Evolutionary conservation across 805 yeast species (phyloP), one percentile per base, ranked within the genome.

Genomic region (Hanseniaspora osmophila): DNA sequence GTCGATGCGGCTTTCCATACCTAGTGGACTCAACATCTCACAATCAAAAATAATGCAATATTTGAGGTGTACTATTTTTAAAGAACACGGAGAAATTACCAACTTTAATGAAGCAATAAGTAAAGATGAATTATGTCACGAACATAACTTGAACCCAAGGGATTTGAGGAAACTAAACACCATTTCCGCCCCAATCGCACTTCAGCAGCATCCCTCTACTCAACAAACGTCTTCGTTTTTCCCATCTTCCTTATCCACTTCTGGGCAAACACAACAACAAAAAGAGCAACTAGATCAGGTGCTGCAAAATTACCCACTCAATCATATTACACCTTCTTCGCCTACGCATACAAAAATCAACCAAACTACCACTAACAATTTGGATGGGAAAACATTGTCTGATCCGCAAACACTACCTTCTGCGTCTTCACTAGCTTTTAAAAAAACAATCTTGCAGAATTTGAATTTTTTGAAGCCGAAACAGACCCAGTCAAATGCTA

Each of bases 141-240:
- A 40, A 22, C 43, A 46, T 27, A 40, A 43, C 13, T 37, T 46
- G 12, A 42, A 42, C 22, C 41, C 48, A 7, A 40, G 48, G 37
- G 48, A 46, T 37, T 29, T 46, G 17, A 35, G 48, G 37, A 46
- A 46, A 38, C 40, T 46, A 15, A 46, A 46, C 41, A 46, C 46
- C 3, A 40, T 43, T 12, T 16, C 46, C 1, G 44, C 41, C 11
- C 29, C 38, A 32, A 32, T 35, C 5, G 38, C 38, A 35, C n/a
- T 32, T 11, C 38, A 35, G 38, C 38, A n/a, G 38, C 18, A n/a
- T 13, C 38, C 10, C 10, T 35, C 18, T 6, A 12, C 27, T 5
- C 27, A 22, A 22, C 27, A 22, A 22, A 22, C 27, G 7, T 7
- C 27, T 22, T 22, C 27, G 27, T 22, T 7, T 22, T 12, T 32